Evolutionary conservation across 176 grass and related monocot species (phyloP).

Genomic region (Rhynchospora tenuis): DNA sequence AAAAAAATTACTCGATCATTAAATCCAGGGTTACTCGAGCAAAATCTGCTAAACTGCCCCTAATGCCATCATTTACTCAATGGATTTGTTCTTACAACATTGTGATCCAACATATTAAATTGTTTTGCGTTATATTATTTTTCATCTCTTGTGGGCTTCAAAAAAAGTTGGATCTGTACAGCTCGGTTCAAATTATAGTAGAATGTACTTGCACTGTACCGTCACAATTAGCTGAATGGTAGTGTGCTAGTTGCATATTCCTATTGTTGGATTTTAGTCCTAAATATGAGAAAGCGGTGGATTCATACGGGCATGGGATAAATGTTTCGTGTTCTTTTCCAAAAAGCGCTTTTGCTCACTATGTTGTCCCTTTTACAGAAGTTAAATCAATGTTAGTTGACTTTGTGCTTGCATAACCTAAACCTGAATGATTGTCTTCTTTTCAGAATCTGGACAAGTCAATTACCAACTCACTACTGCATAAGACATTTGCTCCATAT

Average conservation of each 20-base stretch:
- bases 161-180: not conserved
- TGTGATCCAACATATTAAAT: not conserved
- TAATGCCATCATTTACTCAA: not conserved
- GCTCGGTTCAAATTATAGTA: not conserved
- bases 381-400: not conserved
- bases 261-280: not conserved
- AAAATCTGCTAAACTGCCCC: not conserved
- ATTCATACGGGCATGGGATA: not conserved
- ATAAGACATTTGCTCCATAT: slow-evolving; percentile 72
- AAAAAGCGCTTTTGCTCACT: not conserved
- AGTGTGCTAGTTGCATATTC: not conserved
- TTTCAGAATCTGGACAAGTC: slow-evolving; percentile 89
- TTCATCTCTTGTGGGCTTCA: not conserved
- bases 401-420: not conserved
- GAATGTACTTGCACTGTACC: not conserved
- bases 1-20: not conserved
- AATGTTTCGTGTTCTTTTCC: not conserved
- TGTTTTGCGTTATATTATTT: not conserved
- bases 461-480: slow-evolving; percentile 70
- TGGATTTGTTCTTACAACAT: not conserved
- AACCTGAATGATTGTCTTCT: not conserved
- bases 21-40: slow-evolving; percentile 4
- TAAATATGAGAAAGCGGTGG: not conserved
- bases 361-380: not conserved
- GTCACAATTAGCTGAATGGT: not conserved